Conservation (phyloP, 345 rosid genomes). For the Brassica cretica region DNA sequence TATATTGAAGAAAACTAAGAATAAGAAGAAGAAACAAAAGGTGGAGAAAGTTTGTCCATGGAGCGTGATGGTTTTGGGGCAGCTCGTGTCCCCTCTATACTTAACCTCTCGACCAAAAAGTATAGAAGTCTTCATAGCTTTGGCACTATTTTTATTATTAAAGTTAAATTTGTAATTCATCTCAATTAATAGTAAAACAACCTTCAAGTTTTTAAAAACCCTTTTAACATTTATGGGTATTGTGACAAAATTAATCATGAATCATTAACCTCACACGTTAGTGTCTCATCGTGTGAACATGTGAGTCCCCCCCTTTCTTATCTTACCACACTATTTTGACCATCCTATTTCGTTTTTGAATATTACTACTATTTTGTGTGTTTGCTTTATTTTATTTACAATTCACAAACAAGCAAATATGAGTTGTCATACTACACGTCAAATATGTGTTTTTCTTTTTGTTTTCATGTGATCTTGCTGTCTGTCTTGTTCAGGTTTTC, state of each 20-base stretch:
- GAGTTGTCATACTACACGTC: slow-evolving; percentile 19
- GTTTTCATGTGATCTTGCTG: slow-evolving; percentile 25
- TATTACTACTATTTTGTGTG: background rate
- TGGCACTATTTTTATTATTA: slow-evolving; percentile 31
- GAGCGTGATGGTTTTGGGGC: slow-evolving; percentile 43
- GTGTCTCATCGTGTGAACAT: slow-evolving; percentile 35
- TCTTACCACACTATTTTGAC: slow-evolving; percentile 41
- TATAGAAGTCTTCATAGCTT: slow-evolving; percentile 32
- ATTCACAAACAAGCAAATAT: slow-evolving; percentile 25
- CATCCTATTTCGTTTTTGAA: slow-evolving; percentile 39
- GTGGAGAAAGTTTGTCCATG: slow-evolving; percentile 38
- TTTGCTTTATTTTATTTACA: background rate
- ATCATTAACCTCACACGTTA: slow-evolving; percentile 44
- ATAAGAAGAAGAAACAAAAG: slow-evolving; percentile 23
- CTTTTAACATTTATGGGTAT: slow-evolving; percentile 30
- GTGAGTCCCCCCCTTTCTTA: slow-evolving; percentile 38
- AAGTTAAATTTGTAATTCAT: slow-evolving; percentile 16
- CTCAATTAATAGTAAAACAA: background rate
- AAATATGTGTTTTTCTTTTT: slow-evolving; percentile 12
- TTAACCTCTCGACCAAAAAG: slow-evolving; percentile 43
- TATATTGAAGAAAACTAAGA: slow-evolving; percentile 35
- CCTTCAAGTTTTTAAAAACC: background rate
- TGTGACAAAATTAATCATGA: slow-evolving; percentile 24
- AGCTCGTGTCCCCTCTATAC: slow-evolving; percentile 45
- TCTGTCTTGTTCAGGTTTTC: slow-evolving; percentile 28